Evolutionary conservation across 441 rosid species (phyloP).

Genomic region (Mallotus repandus): DNA sequence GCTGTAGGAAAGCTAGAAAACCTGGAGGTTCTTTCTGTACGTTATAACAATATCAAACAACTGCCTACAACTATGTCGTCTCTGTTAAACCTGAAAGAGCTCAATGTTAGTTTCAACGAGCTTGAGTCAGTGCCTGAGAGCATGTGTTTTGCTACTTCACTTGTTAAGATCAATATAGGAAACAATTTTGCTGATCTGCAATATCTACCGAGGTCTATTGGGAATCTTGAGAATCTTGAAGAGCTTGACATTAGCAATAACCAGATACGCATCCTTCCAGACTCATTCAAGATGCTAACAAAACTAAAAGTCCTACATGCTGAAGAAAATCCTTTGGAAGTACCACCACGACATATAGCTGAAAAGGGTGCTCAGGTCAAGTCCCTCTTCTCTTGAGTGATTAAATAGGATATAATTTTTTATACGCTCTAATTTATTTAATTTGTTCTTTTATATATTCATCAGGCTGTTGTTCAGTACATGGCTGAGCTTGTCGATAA

Average conservation of each 20-base stretch:
- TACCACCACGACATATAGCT: conserved; percentile 73
- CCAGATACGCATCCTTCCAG: conserved; percentile 89
- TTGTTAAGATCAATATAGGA: conserved; percentile 82
- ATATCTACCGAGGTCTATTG: conserved; percentile 81
- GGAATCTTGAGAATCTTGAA: conserved; percentile 91
- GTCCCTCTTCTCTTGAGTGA: not conserved
- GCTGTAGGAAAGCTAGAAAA: conserved; percentile 88
- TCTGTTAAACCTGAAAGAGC: conserved; percentile 70
- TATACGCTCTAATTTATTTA: not conserved
- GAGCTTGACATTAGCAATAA: conserved; percentile 95
- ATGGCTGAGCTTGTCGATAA: conserved; percentile 73
- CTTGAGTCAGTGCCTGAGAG: conserved; percentile 98
- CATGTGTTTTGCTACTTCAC: conserved; percentile 78
- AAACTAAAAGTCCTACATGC: conserved; percentile 55
- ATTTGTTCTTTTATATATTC: conserved; percentile 10
- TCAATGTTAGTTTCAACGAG: conserved; percentile 94
- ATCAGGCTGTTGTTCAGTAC: conserved; percentile 74
- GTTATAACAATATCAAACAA: conserved; percentile 86
- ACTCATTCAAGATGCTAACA: conserved; percentile 74
- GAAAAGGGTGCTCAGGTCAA: conserved; percentile 90
- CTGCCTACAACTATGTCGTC: conserved; percentile 93
- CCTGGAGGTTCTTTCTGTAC: conserved; percentile 69
- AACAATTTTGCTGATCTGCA: conserved; percentile 91
- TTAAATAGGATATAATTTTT: conserved; percentile 11
- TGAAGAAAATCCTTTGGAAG: conserved; percentile 83